Evolutionary conservation across 2,329 filamentous ascomycete species (phyloP).

Genomic region (Amphichorda felina): DNA sequence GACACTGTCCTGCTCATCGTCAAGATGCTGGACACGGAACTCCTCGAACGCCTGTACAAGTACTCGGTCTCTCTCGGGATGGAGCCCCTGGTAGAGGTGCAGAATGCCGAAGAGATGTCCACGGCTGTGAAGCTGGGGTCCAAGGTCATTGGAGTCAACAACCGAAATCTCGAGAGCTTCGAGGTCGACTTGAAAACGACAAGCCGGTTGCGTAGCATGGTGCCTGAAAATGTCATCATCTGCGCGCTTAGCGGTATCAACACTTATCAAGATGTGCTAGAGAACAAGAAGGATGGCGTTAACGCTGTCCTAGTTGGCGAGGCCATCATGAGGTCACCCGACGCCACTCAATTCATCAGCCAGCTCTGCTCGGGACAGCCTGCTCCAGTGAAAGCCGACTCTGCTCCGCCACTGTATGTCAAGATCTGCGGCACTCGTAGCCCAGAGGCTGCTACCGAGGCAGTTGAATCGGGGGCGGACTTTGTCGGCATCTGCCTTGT

Average conservation of each 20-base stretch:
- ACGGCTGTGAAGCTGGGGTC: conserved; percentile 76
- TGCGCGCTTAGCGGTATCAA: conserved; percentile 93
- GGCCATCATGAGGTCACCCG: conserved; percentile 82
- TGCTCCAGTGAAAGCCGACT: conserved; percentile 18
- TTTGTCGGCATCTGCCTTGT: conserved; percentile 89
- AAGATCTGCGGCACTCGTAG: conserved; percentile 94
- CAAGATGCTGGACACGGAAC: conserved; percentile 79
- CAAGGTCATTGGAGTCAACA: conserved; percentile 93
- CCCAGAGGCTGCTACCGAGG: conserved; percentile 65
- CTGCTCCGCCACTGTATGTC: conserved; percentile 48
- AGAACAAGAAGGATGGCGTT: conserved; percentile 81
- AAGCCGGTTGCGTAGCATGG: conserved; percentile 74
- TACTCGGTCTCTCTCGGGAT: conserved; percentile 88
- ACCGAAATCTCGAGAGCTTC: conserved; percentile 91
- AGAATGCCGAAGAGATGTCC: conserved; percentile 87
- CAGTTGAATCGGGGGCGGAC: conserved; percentile 80
- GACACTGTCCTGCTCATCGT: conserved; percentile 94
- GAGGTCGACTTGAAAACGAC: conserved; percentile 93
- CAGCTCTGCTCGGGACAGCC: conserved; percentile 59
- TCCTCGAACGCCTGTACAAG: conserved; percentile 67
- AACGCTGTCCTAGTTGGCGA: conserved; percentile 91
- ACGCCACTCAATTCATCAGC: conserved; percentile 73
- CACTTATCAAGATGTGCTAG: conserved; percentile 73
- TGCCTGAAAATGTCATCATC: conserved; percentile 75
- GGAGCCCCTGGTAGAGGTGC: conserved; percentile 96